These are phyloP conservation scores for Tardiomyces blankii DNA, from an alignment of 1,139 yeast species.

Conservation along the genomic window DNA sequence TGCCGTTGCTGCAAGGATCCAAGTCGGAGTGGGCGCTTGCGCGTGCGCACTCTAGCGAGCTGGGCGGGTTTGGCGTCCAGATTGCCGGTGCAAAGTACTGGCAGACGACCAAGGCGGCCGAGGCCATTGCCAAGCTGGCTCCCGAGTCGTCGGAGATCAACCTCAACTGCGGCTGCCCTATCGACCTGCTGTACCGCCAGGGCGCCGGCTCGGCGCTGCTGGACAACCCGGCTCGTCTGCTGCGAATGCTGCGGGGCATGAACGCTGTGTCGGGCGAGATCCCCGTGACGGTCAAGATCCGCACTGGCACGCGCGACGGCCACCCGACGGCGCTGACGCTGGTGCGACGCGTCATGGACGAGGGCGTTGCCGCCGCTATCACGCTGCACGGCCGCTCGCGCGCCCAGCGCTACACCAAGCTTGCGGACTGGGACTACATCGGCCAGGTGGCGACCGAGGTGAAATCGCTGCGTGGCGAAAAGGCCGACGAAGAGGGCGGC, in stretches of 20 bases:
- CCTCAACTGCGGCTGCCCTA: slow-evolving; percentile 95
- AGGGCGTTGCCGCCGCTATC: slow-evolving; percentile 79
- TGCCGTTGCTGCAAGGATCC: slow-evolving; percentile 80
- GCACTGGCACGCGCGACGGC: slow-evolving; percentile 82
- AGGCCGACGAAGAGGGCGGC: slow-evolving; percentile 24
- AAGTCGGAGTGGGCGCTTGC: slow-evolving; percentile 97
- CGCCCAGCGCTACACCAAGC: slow-evolving; percentile 84
- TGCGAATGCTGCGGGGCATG: slow-evolving; percentile 79
- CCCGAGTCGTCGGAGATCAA: slow-evolving; percentile 61
- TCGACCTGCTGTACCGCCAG: slow-evolving; percentile 78
- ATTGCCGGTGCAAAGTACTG: slow-evolving; percentile 86
- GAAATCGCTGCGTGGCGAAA: slow-evolving; percentile 37
- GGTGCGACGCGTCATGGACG: slow-evolving; percentile 58
- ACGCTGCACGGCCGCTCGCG: slow-evolving; percentile 94
- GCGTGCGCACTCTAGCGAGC: slow-evolving; percentile 72
- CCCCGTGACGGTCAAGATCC: slow-evolving; percentile 83
- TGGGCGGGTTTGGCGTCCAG: slow-evolving; percentile 89
- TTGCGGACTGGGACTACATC: slow-evolving; percentile 90
- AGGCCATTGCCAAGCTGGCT: slow-evolving; percentile 49
- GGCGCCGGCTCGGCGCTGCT: slow-evolving; percentile 95
- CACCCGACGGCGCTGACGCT: slow-evolving; percentile 78
- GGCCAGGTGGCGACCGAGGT: slow-evolving; percentile 61
- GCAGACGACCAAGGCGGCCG: slow-evolving; percentile 90
- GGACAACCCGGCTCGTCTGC: slow-evolving; percentile 77
- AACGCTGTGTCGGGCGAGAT: slow-evolving; percentile 77